phyloP scores from a whole-genome alignment of 2,329 filamentous ascomycete genomes.

The Penicillium glabrum region DNA sequence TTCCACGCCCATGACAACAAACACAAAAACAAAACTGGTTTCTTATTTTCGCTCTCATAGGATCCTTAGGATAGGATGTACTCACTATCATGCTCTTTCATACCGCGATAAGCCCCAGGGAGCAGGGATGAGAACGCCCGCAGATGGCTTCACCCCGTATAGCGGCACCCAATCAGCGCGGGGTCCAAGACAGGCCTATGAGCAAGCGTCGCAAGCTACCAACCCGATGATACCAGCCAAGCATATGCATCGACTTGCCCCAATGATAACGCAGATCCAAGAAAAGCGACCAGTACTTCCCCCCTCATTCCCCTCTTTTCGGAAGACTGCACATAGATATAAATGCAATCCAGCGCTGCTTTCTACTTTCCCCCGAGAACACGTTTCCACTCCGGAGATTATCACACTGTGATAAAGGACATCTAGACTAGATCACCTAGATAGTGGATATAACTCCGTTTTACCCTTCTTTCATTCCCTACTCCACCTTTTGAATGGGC shows the following conservation, averaged over 20 bases:
- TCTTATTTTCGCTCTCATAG: no score
- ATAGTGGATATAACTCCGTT: neutral
- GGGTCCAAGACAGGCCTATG: constrained; percentile 7
- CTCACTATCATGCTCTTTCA: no score
- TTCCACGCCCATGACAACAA: neutral
- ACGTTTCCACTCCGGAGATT: neutral
- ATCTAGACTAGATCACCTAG: constrained; percentile 1
- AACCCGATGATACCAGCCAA: constrained; percentile 14
- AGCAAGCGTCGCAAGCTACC: constrained; percentile 4
- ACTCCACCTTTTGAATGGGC: constrained; percentile 38
- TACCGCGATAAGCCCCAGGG: neutral
- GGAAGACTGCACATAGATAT: neutral
- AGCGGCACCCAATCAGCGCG: constrained; percentile 13
- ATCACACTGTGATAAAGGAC: neutral
- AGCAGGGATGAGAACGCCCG: neutral
- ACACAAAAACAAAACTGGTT: neutral
- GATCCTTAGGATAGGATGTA: no score
- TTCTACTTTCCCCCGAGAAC: neutral
- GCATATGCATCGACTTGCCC: constrained; percentile 6
- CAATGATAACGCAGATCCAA: constrained; percentile 15
- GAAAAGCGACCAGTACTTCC: constrained; percentile 5
- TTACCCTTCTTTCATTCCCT: constrained; percentile 3
- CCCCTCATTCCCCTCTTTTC: constrained; percentile 14
- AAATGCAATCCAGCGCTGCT: constrained; percentile 1
- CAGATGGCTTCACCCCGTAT: neutral